phyloP scores from a whole-genome alignment of 345 rosid genomes.

The Eucalyptus grandis region DNA sequence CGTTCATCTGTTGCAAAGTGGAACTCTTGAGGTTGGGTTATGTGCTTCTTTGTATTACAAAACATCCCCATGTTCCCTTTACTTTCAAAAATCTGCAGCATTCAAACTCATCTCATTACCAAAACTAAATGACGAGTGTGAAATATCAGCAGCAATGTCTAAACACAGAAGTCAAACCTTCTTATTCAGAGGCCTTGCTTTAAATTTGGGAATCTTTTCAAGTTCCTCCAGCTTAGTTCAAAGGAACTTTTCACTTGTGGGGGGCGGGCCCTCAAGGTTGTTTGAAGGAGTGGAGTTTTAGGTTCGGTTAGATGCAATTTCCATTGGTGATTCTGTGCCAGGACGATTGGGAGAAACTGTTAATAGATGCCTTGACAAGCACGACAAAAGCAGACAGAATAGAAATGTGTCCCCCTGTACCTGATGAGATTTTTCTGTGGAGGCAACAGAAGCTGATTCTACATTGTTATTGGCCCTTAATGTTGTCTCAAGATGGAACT shows the following conservation, averaged over 20 bases:
- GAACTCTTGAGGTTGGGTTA: conserved; percentile 80
- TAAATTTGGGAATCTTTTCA: conserved; percentile 84
- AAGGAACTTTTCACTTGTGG: conserved; percentile 57
- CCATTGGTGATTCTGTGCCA: conserved; percentile 40
- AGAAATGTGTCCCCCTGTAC: conserved; percentile 11
- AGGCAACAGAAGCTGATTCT: conserved; percentile 73
- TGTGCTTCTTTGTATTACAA: conserved; percentile 64
- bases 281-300: conserved; percentile 68
- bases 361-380: neutral
- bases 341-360: neutral
- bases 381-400: neutral
- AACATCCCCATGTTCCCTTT: conserved; percentile 88
- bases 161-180: conserved; percentile 37
- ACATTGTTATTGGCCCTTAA: conserved; percentile 70
- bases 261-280: conserved; percentile 89
- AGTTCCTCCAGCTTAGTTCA: conserved; percentile 83
- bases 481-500: conserved; percentile 80
- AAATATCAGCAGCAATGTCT: neutral
- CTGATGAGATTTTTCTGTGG: conserved; percentile 64
- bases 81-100: conserved; percentile 79
- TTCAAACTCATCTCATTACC: neutral
- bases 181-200: conserved; percentile 89
- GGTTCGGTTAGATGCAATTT: conserved; percentile 70
- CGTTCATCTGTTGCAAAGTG: conserved; percentile 83
- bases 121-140: neutral